phyloP scores from a whole-genome alignment of 805 yeast genomes.

The Saturnispora bothae region DNA sequence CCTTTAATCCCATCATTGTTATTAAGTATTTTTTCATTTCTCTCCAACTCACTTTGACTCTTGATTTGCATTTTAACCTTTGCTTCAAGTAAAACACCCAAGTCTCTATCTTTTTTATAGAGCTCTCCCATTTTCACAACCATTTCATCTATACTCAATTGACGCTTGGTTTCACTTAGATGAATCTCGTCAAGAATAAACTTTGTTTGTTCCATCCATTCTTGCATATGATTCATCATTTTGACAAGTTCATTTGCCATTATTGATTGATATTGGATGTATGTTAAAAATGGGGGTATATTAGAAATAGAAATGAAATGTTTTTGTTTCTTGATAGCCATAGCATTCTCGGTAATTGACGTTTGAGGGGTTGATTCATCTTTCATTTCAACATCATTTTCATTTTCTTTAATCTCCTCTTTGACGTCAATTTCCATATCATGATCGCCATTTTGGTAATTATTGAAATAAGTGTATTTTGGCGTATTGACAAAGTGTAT shows the following conservation, averaged over 20 bases:
- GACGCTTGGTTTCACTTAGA: constrained; percentile 30
- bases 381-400: background rate
- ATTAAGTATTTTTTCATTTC: constrained; percentile 10
- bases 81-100: constrained; percentile 23
- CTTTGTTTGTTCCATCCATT: constrained; percentile 16
- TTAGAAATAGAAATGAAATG: background rate
- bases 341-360: background rate
- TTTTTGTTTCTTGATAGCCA: background rate
- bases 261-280: constrained; percentile 25
- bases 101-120: constrained; percentile 29
- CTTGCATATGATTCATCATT: constrained; percentile 23
- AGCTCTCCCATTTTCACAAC: constrained; percentile 31
- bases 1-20: too few relatives aligned
- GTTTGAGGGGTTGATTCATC: background rate
- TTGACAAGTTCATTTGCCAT: constrained; percentile 30
- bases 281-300: constrained; percentile 11
- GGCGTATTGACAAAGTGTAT: constrained; percentile 26
- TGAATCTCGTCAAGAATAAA: constrained; percentile 20
- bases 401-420: background rate
- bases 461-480: constrained; percentile 7
- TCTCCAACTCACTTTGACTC: constrained; percentile 19
- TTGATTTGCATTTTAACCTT: constrained; percentile 25
- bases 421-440: background rate
- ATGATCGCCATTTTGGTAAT: background rate
- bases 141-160: constrained; percentile 29